phyloP scores from a whole-genome alignment of 1,284 basidiomycete species.

The Ceratobasidium sp. region DNA sequence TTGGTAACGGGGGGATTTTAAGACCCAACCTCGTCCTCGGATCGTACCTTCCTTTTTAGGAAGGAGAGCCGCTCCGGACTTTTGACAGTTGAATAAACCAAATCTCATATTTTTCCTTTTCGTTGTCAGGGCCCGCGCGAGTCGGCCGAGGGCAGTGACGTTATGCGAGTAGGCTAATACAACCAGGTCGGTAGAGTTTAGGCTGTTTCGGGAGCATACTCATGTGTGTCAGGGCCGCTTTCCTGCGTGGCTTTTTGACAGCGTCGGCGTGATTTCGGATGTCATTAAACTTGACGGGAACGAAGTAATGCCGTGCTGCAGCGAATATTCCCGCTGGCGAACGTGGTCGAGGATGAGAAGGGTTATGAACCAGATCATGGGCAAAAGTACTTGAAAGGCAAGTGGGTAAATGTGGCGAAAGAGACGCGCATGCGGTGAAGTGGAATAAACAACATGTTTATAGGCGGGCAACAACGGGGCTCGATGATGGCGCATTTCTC shows the following conservation, averaged over 20 bases:
- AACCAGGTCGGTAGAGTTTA: background rate
- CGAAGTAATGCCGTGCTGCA: background rate
- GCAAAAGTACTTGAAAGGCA: background rate
- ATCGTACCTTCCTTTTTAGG: constrained; percentile 26
- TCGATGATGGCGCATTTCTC: background rate
- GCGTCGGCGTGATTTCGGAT: constrained; percentile 18
- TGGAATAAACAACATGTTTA: background rate
- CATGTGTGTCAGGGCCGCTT: background rate
- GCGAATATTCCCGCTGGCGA: background rate
- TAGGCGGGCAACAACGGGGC: constrained; percentile 27
- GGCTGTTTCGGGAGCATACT: background rate
- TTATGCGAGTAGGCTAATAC: constrained; percentile 12
- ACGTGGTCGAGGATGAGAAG: background rate
- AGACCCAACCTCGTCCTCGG: background rate
- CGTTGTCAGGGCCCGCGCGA: constrained; percentile 15
- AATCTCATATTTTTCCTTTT: constrained; percentile 36
- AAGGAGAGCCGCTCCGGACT: background rate
- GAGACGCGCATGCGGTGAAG: background rate
- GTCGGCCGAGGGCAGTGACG: constrained; percentile 36
- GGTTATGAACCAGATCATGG: constrained; percentile 4
- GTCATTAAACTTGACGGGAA: background rate
- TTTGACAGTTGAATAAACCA: constrained; percentile 32
- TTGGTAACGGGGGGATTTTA: background rate
- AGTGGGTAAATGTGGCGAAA: constrained; percentile 4
- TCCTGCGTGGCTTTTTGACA: background rate